Percentiles rank a stretch among this genome's conserved stretches.
These are phyloP conservation scores for Crataegus laevigata DNA, from an alignment of 306 rosid species.

Conservation along the genomic window DNA sequence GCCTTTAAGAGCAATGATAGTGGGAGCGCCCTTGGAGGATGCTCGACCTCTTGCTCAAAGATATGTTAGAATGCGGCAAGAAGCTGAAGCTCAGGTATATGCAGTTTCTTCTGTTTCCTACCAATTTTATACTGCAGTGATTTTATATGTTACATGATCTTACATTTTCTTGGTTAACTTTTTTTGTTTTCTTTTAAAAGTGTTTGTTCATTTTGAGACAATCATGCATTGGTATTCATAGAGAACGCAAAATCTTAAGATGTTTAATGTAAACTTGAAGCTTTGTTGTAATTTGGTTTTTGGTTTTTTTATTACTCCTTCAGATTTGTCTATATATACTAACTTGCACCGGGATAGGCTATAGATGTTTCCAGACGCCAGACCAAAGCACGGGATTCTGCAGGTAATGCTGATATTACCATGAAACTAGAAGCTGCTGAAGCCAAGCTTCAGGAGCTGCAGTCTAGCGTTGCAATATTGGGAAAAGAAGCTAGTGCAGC, in stretches of 20 bases:
- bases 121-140: background rate
- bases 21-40: slow-evolving; percentile 96
- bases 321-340: slow-evolving; percentile 25
- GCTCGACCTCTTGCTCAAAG: slow-evolving; percentile 97
- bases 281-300: background rate
- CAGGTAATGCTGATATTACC: slow-evolving; percentile 49
- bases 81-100: slow-evolving; percentile 92
- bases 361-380: slow-evolving; percentile 79
- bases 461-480: slow-evolving; percentile 61
- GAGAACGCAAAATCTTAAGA: background rate
- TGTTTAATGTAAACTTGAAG: background rate
- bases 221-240: background rate
- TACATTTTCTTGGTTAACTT: background rate
- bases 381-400: slow-evolving; percentile 61
- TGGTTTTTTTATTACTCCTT: background rate
- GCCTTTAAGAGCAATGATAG: slow-evolving; percentile 95
- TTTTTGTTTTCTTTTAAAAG: background rate
- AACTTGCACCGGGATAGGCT: slow-evolving; percentile 67
- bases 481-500: slow-evolving; percentile 91
- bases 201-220: background rate
- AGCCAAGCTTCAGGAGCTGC: slow-evolving; percentile 61
- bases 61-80: slow-evolving; percentile 90
- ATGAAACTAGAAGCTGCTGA: slow-evolving; percentile 81
- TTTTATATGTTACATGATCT: background rate
- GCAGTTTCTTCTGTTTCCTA: background rate